phyloP scores from a whole-genome alignment of 2,329 filamentous ascomycete species.

The Raffaelea deltoideospora region DNA sequence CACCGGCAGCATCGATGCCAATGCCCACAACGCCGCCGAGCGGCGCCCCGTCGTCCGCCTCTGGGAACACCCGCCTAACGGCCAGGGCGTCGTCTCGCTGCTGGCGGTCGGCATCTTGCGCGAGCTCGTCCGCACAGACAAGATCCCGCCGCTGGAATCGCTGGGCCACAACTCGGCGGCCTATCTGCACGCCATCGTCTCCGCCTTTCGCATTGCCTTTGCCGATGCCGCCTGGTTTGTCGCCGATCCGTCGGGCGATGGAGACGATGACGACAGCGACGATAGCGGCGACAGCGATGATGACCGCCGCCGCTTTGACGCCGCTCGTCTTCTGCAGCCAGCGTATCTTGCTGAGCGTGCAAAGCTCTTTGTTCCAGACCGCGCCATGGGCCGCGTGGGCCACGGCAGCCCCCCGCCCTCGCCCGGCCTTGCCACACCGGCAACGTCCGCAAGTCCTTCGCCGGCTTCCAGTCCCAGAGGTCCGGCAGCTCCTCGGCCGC shows the following conservation, averaged over 20 bases:
- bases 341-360: constrained; percentile 59
- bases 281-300: constrained; percentile 48
- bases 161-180: constrained; percentile 65
- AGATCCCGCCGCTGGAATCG: constrained; percentile 52
- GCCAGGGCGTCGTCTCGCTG: constrained; percentile 83
- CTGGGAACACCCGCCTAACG: constrained; percentile 94
- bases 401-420: not conserved
- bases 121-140: constrained; percentile 59
- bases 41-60: constrained; percentile 60
- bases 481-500: too few species aligned
- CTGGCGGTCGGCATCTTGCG: constrained; percentile 86
- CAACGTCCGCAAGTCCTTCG: too few species aligned
- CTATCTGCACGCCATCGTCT: constrained; percentile 72
- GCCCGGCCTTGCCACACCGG: too few species aligned
- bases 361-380: constrained; percentile 38
- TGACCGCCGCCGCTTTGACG: constrained; percentile 31
- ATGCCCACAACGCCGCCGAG: too few species aligned
- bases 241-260: constrained; percentile 46
- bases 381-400: constrained; percentile 31
- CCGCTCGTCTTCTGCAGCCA: constrained; percentile 40
- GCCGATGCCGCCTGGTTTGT: constrained; percentile 82
- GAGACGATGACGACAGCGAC: too few species aligned
- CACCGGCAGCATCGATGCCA: constrained; percentile 63
- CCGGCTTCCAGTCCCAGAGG: too few species aligned
- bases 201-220: constrained; percentile 79